These are phyloP conservation scores for Bassia scoparia DNA, from an alignment of 148 eudicot genomes.

Conservation along the genomic window DNA sequence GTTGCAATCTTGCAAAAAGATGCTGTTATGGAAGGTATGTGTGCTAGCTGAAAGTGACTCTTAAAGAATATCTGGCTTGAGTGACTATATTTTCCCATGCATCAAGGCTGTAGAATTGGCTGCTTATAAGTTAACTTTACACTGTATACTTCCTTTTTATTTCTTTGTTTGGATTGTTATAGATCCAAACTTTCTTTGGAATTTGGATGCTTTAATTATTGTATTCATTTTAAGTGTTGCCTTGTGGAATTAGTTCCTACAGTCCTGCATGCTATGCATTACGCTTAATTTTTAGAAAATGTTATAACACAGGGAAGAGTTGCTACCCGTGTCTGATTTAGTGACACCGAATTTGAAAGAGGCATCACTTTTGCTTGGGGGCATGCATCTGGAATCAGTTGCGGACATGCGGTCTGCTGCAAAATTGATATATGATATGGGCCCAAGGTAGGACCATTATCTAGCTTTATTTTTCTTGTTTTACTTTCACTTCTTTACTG, in stretches of 20 bases:
- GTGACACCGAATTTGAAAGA: slow-evolving; percentile 91
- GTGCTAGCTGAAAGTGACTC: background rate
- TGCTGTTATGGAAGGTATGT: background rate
- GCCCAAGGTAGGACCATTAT: slow-evolving; percentile 58
- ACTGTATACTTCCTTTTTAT: background rate
- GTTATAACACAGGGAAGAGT: slow-evolving; percentile 49
- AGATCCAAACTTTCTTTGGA: background rate
- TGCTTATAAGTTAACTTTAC: background rate
- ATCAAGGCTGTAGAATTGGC: background rate
- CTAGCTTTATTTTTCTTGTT: background rate
- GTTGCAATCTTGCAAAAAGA: slow-evolving; percentile 1
- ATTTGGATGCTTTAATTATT: background rate
- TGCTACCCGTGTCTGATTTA: slow-evolving; percentile 75
- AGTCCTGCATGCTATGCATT: background rate
- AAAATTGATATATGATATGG: slow-evolving; percentile 70
- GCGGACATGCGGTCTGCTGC: slow-evolving; percentile 90
- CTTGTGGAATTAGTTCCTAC: background rate
- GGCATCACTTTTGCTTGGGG: slow-evolving; percentile 81
- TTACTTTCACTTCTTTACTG: background rate
- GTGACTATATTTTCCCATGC: background rate
- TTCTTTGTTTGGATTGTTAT: background rate
- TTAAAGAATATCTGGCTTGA: background rate
- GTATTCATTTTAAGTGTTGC: background rate
- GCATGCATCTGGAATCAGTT: slow-evolving; percentile 56
- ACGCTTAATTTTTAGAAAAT: background rate